phyloP scores from a whole-genome alignment of 768 basidiomycete species.

The Boletus patriciae region DNA sequence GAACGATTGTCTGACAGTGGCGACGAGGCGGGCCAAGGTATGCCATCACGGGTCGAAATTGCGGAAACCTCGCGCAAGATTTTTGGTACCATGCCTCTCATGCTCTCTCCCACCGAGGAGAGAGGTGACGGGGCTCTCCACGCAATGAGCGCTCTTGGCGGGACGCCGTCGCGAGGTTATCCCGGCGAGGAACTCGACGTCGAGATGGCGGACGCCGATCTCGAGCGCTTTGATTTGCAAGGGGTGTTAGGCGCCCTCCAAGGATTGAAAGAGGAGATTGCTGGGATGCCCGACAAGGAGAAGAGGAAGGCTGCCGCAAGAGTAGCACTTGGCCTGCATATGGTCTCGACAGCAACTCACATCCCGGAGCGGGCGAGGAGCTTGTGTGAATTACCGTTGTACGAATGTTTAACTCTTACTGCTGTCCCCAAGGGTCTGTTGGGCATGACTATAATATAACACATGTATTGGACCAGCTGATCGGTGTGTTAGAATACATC shows the following conservation, averaged over 20 bases:
- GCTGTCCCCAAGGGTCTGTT: neutral
- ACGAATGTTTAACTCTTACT: neutral
- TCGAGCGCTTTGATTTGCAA: conserved; percentile 59
- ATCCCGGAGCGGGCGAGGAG: conserved; percentile 4
- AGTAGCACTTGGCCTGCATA: conserved; percentile 70
- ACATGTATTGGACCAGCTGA: neutral
- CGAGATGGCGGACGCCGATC: conserved; percentile 38
- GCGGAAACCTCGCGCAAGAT: conserved; percentile 48
- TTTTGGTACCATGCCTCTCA: conserved; percentile 39
- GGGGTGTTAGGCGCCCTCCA: conserved; percentile 60
- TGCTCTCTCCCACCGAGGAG: conserved; percentile 21
- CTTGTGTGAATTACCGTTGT: conserved; percentile 4
- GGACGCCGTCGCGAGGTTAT: conserved; percentile 30
- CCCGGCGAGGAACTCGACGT: conserved; percentile 20
- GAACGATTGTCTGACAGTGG: conserved; percentile 6
- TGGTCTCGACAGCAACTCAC: conserved; percentile 41
- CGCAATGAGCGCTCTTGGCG: neutral
- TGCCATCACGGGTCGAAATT: conserved; percentile 53
- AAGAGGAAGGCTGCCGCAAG: conserved; percentile 66
- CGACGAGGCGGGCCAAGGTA: conserved; percentile 23
- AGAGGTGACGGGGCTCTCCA: conserved; percentile 1
- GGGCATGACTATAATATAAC: neutral
- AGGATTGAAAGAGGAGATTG: conserved; percentile 73
- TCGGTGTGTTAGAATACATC: conserved; percentile 7
- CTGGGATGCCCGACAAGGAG: conserved; percentile 60